A percentile compares a stretch with the other conserved stretches of the same genome.
phyloP scores from a whole-genome alignment of 192 early-diverging fungal species.

The Chytriomyces hyalinus region DNA sequence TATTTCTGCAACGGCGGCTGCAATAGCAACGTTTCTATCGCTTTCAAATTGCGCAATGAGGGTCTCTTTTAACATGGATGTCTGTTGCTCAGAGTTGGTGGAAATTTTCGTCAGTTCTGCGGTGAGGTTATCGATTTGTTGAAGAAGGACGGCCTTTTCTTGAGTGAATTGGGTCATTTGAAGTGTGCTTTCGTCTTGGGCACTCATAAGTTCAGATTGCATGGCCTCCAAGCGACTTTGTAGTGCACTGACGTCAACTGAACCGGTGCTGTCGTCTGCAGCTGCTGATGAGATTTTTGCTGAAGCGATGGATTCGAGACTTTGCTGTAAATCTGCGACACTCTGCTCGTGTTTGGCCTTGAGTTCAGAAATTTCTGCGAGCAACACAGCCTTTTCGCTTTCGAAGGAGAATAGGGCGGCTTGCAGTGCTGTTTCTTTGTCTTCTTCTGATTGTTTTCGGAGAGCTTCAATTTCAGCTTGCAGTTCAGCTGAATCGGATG shows the following conservation, averaged over 20 bases:
- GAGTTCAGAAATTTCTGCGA: background rate
- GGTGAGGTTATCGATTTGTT: background rate
- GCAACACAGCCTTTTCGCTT: constrained; percentile 5
- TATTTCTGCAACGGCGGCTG: background rate
- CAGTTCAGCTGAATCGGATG: constrained; percentile 1
- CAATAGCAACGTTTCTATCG: constrained; percentile 6
- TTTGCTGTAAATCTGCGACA: background rate
- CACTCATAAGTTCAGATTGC: background rate
- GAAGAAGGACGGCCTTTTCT: background rate
- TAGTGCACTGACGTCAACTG: background rate
- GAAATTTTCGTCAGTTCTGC: background rate
- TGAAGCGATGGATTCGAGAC: background rate
- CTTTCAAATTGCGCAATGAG: background rate
- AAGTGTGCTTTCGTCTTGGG: background rate
- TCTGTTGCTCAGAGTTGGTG: background rate
- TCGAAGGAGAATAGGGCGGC: background rate
- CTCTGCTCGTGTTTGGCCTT: background rate
- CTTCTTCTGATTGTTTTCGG: constrained; percentile 5
- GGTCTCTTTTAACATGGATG: background rate
- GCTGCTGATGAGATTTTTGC: background rate
- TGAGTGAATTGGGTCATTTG: constrained; percentile 1
- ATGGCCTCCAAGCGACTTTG: background rate
- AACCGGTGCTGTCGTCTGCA: background rate
- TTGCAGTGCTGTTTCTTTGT: constrained; percentile 10
- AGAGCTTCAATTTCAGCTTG: background rate